A percentile compares a stretch with the other conserved stretches of the same genome.
Evolutionary conservation across 2,329 filamentous ascomycete genomes (phyloP).

Genomic region (Phaeosphaeriaceae sp.): DNA sequence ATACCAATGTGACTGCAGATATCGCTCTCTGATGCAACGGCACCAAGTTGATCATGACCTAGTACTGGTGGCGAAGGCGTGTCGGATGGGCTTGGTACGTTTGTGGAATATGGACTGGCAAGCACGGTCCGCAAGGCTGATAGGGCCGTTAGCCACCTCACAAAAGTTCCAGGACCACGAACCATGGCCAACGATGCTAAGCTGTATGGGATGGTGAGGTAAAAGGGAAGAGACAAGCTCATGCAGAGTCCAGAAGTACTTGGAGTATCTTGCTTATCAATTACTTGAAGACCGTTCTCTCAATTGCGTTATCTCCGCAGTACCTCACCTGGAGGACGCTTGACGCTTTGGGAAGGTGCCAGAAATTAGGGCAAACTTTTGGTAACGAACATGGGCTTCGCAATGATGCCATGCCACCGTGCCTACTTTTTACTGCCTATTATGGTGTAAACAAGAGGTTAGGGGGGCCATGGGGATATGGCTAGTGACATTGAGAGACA

Average conservation of each 20-base stretch:
- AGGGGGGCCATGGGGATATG: no score
- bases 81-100: neutral
- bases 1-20: slow-evolving; percentile 56
- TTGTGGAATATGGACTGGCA: slow-evolving; percentile 29
- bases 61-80: slow-evolving; percentile 20
- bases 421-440: neutral
- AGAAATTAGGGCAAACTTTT: no score
- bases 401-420: neutral
- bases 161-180: slow-evolving; percentile 17
- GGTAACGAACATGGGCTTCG: neutral
- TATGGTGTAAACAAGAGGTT: neutral
- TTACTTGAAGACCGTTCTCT: slow-evolving; percentile 3
- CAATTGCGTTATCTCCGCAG: slow-evolving; percentile 1
- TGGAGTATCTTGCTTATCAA: neutral
- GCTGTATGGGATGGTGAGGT: slow-evolving; percentile 4
- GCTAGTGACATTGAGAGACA: no score
- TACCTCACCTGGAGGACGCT: neutral
- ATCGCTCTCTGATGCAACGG: slow-evolving; percentile 54
- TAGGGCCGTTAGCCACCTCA: slow-evolving; percentile 30
- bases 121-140: slow-evolving; percentile 37
- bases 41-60: slow-evolving; percentile 45
- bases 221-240: slow-evolving; percentile 16
- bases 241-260: slow-evolving; percentile 3
- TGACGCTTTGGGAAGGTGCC: slow-evolving; percentile 5
- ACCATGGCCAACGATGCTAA: slow-evolving; percentile 25